These are phyloP conservation scores for Pichia sorboxylosa DNA, from an alignment of 1,139 yeast species.

Conservation along the genomic window DNA sequence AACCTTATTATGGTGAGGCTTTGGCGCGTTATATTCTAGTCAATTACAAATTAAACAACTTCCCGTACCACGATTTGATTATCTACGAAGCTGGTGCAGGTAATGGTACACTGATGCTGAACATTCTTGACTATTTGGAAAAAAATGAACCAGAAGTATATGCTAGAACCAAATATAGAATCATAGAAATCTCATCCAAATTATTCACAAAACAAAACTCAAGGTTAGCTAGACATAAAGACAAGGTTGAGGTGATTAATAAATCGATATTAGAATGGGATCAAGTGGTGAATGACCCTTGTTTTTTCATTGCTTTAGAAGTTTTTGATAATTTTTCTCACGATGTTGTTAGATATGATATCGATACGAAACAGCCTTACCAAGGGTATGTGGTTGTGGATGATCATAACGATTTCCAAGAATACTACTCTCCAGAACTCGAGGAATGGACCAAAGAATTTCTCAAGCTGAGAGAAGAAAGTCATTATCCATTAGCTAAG, in stretches of 20 bases:
- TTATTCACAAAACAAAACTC: constrained; percentile 51
- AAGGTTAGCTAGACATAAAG: constrained; percentile 27
- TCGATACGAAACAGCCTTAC: constrained; percentile 51
- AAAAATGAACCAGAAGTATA: constrained; percentile 63
- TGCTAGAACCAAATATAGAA: constrained; percentile 52
- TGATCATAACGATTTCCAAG: constrained; percentile 64
- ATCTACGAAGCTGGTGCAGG: constrained; percentile 91
- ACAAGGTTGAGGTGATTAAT: constrained; percentile 56
- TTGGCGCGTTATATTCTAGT: constrained; percentile 62
- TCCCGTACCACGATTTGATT: constrained; percentile 52
- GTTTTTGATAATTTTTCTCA: constrained; percentile 82
- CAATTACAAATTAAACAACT: constrained; percentile 57
- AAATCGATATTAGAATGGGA: constrained; percentile 73
- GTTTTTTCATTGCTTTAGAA: constrained; percentile 72
- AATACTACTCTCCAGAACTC: constrained; percentile 58
- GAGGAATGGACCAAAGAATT: constrained; percentile 50
- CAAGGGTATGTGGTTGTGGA: constrained; percentile 75
- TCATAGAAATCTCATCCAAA: constrained; percentile 65
- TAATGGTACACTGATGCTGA: constrained; percentile 75
- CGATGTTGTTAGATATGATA: constrained; percentile 70
- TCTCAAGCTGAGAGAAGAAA: constrained; percentile 42
- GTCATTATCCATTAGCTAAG: constrained; percentile 25
- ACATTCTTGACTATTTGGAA: constrained; percentile 58
- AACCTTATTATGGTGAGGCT: constrained; percentile 78
- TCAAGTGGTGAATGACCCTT: constrained; percentile 49